Evolutionary conservation across 2,329 filamentous ascomycete species (phyloP).

Genomic region (Zymoseptoria pseudotritici): DNA sequence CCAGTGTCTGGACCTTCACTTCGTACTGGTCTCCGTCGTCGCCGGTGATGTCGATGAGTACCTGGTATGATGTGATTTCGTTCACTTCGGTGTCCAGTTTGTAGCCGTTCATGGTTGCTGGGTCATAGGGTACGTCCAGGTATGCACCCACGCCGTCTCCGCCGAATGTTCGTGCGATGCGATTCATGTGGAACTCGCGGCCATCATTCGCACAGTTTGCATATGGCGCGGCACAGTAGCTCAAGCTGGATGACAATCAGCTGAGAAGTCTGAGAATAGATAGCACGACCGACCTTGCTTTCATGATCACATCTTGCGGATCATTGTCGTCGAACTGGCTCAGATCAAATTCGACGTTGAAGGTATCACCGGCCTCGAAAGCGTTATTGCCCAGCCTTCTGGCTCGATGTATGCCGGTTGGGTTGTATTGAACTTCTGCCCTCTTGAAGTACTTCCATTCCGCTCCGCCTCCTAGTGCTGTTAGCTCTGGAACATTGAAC

Average conservation of each 20-base stretch:
- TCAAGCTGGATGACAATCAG: not conserved
- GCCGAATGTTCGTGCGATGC: not conserved
- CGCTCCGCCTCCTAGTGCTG: not conserved
- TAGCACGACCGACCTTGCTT: not conserved
- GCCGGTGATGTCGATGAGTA: conserved; percentile 4
- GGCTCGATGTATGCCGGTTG: not conserved
- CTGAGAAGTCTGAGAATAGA: not conserved
- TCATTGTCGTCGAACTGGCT: conserved; percentile 4
- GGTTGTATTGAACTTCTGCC: not conserved
- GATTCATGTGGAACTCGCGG: conserved; percentile 5
- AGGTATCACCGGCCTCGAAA: conserved; percentile 5
- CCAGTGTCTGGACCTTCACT: not conserved
- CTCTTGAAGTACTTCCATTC: conserved; percentile 5
- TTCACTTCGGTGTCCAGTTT: conserved; percentile 2
- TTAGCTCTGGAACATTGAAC: not conserved
- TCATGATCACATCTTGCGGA: conserved; percentile 1
- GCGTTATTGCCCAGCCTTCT: not conserved
- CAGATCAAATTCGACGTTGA: conserved; percentile 8
- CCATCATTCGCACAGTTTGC: conserved; percentile 6
- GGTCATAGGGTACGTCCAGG: conserved; percentile 2
- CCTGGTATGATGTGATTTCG: conserved; percentile 3
- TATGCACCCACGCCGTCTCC: not conserved
- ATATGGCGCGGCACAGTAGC: conserved; percentile 1
- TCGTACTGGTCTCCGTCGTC: conserved; percentile 4
- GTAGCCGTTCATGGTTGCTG: conserved; percentile 1